phyloP scores from a whole-genome alignment of 2,329 filamentous ascomycete species.

The Calonectria multiphialidica region DNA sequence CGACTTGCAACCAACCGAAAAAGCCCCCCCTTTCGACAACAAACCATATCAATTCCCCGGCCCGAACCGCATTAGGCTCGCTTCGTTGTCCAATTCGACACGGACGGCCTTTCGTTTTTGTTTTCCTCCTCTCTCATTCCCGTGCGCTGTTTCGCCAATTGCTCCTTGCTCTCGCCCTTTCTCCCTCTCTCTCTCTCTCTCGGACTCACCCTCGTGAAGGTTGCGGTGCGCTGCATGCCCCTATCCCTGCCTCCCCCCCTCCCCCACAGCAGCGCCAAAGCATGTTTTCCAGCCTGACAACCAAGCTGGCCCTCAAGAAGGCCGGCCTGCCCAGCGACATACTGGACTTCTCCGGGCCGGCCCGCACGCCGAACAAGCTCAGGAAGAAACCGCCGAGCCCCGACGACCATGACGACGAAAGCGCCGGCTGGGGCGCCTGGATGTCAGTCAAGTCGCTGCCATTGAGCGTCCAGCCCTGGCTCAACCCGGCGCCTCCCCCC shows the following conservation, averaged over 20 bases:
- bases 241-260: background rate
- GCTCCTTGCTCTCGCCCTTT: slow-evolving; percentile 6
- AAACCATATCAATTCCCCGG: slow-evolving; percentile 11
- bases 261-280: slow-evolving; percentile 8
- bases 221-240: background rate
- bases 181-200: background rate
- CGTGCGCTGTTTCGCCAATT: slow-evolving; percentile 16
- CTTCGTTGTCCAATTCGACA: slow-evolving; percentile 8
- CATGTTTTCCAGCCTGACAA: slow-evolving; percentile 69
- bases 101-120: background rate
- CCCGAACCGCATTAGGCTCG: slow-evolving; percentile 13
- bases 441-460: slow-evolving; percentile 63
- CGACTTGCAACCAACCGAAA: slow-evolving; percentile 2
- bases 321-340: slow-evolving; percentile 65
- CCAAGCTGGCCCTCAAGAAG: slow-evolving; percentile 70
- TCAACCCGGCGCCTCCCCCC: slow-evolving; percentile 64
- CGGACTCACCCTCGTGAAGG: background rate
- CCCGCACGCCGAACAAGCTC: slow-evolving; percentile 46
- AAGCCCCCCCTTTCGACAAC: slow-evolving; percentile 16
- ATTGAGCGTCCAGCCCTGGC: slow-evolving; percentile 66
- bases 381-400: slow-evolving; percentile 48
- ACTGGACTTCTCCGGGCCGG: slow-evolving; percentile 52
- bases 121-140: background rate
- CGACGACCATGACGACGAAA: slow-evolving; percentile 42
- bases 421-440: slow-evolving; percentile 57